These are phyloP conservation scores for Saturnispora dispora DNA, from an alignment of 805 yeast species.

Conservation along the genomic window DNA sequence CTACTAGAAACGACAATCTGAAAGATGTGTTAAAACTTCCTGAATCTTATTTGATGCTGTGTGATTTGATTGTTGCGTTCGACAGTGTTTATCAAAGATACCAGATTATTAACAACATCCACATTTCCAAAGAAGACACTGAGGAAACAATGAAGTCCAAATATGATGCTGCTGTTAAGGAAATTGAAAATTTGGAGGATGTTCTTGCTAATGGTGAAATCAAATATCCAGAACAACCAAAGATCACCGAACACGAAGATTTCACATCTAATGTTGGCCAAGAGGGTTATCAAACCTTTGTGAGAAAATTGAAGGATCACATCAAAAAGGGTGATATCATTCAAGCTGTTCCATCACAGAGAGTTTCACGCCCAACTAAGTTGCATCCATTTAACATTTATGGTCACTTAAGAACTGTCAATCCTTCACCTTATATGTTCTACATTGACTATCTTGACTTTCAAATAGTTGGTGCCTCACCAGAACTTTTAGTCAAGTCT, in stretches of 20 bases:
- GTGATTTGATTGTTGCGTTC: slow-evolving; percentile 81
- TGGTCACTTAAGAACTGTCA: slow-evolving; percentile 88
- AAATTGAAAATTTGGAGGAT: slow-evolving; percentile 47
- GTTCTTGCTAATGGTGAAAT: slow-evolving; percentile 35
- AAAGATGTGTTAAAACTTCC: slow-evolving; percentile 80
- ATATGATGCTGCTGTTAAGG: slow-evolving; percentile 44
- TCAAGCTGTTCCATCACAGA: slow-evolving; percentile 97
- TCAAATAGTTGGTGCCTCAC: slow-evolving; percentile 96
- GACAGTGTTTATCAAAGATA: slow-evolving; percentile 92
- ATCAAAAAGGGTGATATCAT: slow-evolving; percentile 88
- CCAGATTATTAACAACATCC: slow-evolving; percentile 79
- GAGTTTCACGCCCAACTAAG: slow-evolving; percentile 91
- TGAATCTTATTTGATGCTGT: slow-evolving; percentile 86
- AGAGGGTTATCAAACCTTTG: slow-evolving; percentile 86
- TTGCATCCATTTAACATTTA: slow-evolving; percentile 95
- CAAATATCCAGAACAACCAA: slow-evolving; percentile 67
- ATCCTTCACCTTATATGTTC: slow-evolving; percentile 95
- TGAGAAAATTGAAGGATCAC: slow-evolving; percentile 62
- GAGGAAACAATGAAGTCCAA: slow-evolving; percentile 32
- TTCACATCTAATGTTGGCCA: slow-evolving; percentile 89
- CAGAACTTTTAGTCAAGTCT: slow-evolving; percentile 82
- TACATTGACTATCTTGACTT: slow-evolving; percentile 87
- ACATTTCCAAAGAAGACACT: slow-evolving; percentile 30
- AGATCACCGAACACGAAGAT: slow-evolving; percentile 55
- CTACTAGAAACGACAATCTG: slow-evolving; percentile 58